Conservation (phyloP, 2,329 filamentous ascomycete species). For the Magnaporthiopsis poae region DNA sequence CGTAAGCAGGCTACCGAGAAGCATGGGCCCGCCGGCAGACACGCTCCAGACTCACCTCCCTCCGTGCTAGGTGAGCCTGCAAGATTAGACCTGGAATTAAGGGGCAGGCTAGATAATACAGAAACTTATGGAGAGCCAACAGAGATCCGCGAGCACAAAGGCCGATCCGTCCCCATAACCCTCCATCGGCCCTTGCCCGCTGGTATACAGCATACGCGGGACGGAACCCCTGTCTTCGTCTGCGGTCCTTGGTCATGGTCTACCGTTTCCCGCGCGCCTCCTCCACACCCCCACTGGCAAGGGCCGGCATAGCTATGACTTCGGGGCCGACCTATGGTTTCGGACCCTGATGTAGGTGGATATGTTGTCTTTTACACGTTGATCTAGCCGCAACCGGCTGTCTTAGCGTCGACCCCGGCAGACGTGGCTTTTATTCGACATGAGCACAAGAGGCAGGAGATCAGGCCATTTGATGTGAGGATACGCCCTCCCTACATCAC, state of each 20-base stretch:
- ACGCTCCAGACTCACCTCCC: neutral
- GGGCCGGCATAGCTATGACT: too few species aligned
- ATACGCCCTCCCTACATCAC: neutral
- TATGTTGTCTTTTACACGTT: neutral
- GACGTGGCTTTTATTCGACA: neutral
- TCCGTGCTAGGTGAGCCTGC: neutral
- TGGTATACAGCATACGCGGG: neutral
- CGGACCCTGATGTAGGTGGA: neutral
- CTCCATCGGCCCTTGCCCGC: neutral
- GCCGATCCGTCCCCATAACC: neutral
- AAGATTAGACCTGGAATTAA: neutral
- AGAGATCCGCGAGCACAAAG: neutral
- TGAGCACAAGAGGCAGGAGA: neutral
- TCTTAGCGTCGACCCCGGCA: neutral
- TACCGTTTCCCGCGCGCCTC: too few species aligned
- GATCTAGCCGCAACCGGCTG: slow-evolving; percentile 3
- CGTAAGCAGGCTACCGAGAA: neutral
- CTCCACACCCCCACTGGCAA: too few species aligned
- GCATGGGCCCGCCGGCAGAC: neutral
- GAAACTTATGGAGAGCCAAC: neutral
- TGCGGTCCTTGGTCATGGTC: neutral
- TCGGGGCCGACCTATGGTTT: neutral
- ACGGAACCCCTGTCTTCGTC: neutral
- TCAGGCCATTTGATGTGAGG: neutral
- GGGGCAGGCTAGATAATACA: neutral